Evolutionary conservation across 2,329 filamentous ascomycete species (phyloP).

Genomic region (Fusarium falciforme): DNA sequence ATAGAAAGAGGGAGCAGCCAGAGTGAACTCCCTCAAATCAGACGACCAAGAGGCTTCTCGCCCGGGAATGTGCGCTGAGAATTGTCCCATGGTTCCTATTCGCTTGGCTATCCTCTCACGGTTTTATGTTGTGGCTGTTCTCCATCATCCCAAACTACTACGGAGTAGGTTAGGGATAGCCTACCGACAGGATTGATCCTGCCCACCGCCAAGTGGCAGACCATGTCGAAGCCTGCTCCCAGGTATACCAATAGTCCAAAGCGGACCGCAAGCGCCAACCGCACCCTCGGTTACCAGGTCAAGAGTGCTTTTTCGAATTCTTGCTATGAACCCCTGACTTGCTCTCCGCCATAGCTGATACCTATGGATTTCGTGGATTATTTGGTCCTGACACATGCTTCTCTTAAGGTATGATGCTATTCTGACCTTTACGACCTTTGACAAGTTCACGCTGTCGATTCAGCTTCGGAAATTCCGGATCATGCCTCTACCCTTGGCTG

Average conservation of each 20-base stretch:
- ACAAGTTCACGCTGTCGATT: neutral
- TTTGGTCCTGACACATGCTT: neutral
- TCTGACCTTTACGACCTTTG: neutral
- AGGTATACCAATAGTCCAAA: conserved; percentile 10
- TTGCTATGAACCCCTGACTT: neutral
- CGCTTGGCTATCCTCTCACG: neutral
- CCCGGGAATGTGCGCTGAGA: neutral
- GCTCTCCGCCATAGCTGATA: neutral
- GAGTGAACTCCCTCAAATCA: neutral
- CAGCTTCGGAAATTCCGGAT: neutral
- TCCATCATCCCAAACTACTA: neutral
- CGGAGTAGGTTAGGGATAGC: neutral
- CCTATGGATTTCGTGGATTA: neutral
- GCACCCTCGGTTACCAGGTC: conserved; percentile 21
- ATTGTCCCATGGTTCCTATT: neutral
- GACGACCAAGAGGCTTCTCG: neutral
- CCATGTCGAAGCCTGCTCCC: neutral
- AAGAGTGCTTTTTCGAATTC: neutral
- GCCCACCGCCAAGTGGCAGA: neutral
- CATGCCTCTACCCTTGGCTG: neutral
- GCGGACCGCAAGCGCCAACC: conserved; percentile 18
- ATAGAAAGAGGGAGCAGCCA: neutral
- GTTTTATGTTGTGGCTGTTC: conserved; percentile 6
- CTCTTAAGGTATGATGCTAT: neutral
- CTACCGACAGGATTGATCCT: neutral